Percentiles rank a stretch among this genome's conserved stretches.
These are phyloP conservation scores for Otatea glauca DNA, from an alignment of 176 grass and related monocot species.

Conservation along the genomic window DNA sequence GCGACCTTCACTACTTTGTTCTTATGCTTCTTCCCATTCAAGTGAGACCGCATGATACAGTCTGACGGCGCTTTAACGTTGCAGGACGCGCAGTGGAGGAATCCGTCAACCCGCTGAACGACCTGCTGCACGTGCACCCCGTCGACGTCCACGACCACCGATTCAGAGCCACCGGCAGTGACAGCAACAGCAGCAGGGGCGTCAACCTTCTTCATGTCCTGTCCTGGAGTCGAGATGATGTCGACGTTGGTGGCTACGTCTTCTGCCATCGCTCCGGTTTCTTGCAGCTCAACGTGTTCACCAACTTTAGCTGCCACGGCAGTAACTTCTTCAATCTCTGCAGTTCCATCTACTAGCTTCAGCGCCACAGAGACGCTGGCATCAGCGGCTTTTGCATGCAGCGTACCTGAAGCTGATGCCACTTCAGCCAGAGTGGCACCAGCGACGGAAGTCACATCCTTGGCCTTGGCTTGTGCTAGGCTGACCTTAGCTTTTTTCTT, in stretches of 20 bases:
- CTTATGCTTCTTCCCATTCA: conserved; percentile 34
- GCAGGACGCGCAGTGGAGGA: conserved; percentile 9
- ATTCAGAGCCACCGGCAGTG: not conserved
- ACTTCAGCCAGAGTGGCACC: not conserved
- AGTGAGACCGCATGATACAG: conserved; percentile 14
- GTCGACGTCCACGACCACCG: not conserved
- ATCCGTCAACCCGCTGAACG: not conserved
- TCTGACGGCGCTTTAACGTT: conserved; percentile 1
- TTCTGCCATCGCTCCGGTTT: too few species aligned
- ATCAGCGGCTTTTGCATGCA: not conserved
- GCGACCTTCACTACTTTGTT: not conserved
- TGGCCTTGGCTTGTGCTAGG: not conserved
- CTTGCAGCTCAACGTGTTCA: not conserved
- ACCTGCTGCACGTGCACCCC: conserved; percentile 1
- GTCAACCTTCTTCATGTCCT: not conserved
- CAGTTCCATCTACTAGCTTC: too few species aligned
- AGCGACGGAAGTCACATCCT: not conserved
- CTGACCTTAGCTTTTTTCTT: not conserved
- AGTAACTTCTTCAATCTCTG: not conserved
- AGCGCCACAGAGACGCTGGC: not conserved
- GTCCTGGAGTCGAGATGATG: not conserved
- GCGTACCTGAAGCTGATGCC: not conserved
- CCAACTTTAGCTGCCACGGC: not conserved
- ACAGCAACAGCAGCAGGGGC: too few species aligned
- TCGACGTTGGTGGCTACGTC: not conserved